Base-by-base conservation (phyloP, 257 asterid species). In the Solanum sitiens region DNA sequence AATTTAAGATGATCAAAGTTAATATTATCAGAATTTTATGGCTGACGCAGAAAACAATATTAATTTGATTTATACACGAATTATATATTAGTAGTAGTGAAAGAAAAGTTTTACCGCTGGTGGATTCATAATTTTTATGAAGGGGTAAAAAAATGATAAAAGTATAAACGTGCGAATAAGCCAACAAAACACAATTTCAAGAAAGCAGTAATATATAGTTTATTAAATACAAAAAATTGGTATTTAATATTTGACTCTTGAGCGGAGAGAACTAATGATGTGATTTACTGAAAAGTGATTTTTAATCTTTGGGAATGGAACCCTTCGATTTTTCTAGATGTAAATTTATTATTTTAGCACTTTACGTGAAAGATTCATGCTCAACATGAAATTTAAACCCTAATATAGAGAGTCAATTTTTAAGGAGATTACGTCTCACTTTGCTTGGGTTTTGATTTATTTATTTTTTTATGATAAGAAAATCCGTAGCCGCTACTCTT, bases 401-500 rank as follows among this genome's bases (percentile, higher is more conserved):
- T 47, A 4, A 47, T 47, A 21, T 14, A 18, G 63, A 53, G n/a
- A 10, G 65, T 56, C n/a, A 56, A 56, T 56, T 56, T 56, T 59
- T 20, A 59, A 56, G n/a, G 12, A 59, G 4, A 59, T 2, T 59
- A 20, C 67, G 4, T 4, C 25, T 7, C 12, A 59, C 25, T 59
- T 59, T 59, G 67, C 67, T 20, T 59, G 65, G 2, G 4, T 18
- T 56, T 27, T 27, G 30, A 27, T 27, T 27, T 27, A n/a, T 27
- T 27, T 27, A 1, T 27, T 27, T 27, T 27, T 27, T 27, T 27
- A 2, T 5, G 39, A 37, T 7, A 37, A 37, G 39, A 0, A 37
- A 37, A 37, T 37, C 6, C 7, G 7, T 0, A 37, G 39, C 0
- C 7, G 6, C 39, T 37, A 37, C 6, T 0, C 7, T 6, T 5